Base-by-base conservation (phyloP, 164 flowering plant genomes). In the Liquidambar formosana region DNA sequence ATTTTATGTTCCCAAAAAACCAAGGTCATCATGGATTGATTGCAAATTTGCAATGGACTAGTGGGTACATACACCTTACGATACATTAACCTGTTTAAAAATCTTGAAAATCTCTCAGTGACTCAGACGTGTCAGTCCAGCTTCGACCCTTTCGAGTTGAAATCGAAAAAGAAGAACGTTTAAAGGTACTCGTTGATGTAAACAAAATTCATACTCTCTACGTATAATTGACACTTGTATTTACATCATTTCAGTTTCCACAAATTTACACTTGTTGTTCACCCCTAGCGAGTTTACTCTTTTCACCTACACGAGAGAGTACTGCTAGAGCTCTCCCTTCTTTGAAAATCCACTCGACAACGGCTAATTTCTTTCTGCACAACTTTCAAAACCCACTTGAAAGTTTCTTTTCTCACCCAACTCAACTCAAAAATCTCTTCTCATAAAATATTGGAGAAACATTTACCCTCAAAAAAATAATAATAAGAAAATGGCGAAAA, bases 301-400 rank as follows among this genome's bases (percentile, higher is more conserved):
- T 45, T 2, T 54, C n/a, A 41, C 46, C 33, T 53, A 74, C 33
- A 3, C 21, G 53, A 1, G 64, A 57, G 56, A 16, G 52, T 70
- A 41, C 19, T 18, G 16, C 1, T 54, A 10, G 4, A 13, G 9
- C 56, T 22, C 33, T 47, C n/a, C n/a, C 56, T 33, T 23, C 9
- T 28, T 69, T 61, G 49, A 28, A 69, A 69, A 46, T 59, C 47
- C 64, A 33, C 44, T 25, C 11, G 15, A 43, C 53, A 73, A 71
- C 80, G 80, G 76, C 76, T 77, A 71, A n/a, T n/a, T n/a, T n/a
- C n/a, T 43, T 16, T 54, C 49, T 53, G 76, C 79, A 68, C 80
- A 58, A 68, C 66, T 68, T 59, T 69, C 70, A 1, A 68, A 64
- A 18, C 57, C 25, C 21, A 10, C 58, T n/a, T 46, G 10, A 15